These are phyloP conservation scores for Dictyostelium citrinum DNA, from an alignment of 78 protist species.

Conservation along the genomic window DNA sequence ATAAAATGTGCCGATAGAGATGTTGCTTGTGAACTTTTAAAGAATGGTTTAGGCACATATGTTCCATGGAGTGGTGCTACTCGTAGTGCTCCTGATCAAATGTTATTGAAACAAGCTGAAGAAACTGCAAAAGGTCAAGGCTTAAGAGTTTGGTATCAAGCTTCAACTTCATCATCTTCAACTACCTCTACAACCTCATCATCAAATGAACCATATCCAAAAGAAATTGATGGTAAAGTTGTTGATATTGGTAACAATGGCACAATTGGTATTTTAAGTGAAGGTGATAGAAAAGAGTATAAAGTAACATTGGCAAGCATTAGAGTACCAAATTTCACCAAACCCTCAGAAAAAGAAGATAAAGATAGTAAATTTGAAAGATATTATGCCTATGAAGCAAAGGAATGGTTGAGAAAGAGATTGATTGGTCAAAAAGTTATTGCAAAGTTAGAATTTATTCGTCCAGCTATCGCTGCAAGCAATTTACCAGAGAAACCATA, in stretches of 20 bases:
- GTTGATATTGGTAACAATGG: conserved; percentile 61
- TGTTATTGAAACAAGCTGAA: conserved; percentile 52
- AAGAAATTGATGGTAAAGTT: conserved; percentile 72
- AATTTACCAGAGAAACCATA: conserved; percentile 78
- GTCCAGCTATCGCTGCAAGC: conserved; percentile 16
- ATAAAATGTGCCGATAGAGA: conserved; percentile 50
- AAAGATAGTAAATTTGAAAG: conserved; percentile 33
- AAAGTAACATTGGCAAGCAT: conserved; percentile 32
- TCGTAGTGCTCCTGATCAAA: conserved; percentile 57
- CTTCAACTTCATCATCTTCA: background rate
- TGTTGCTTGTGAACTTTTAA: conserved; percentile 48
- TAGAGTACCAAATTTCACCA: conserved; percentile 13
- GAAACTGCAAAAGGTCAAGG: conserved; percentile 37
- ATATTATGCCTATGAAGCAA: conserved; percentile 76
- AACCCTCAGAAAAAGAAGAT: background rate
- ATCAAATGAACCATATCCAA: conserved; percentile 27
- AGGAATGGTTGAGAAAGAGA: conserved; percentile 74
- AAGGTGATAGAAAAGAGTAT: background rate
- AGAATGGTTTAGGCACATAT: conserved; percentile 64
- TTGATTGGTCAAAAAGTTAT: conserved; percentile 65
- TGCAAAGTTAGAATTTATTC: conserved; percentile 49
- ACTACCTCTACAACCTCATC: background rate
- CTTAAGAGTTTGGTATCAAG: conserved; percentile 45
- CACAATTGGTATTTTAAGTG: conserved; percentile 20
- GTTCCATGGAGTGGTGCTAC: conserved; percentile 75